Conservation (phyloP, 345 rosid genomes). For the Lagerstroemia speciosa region DNA sequence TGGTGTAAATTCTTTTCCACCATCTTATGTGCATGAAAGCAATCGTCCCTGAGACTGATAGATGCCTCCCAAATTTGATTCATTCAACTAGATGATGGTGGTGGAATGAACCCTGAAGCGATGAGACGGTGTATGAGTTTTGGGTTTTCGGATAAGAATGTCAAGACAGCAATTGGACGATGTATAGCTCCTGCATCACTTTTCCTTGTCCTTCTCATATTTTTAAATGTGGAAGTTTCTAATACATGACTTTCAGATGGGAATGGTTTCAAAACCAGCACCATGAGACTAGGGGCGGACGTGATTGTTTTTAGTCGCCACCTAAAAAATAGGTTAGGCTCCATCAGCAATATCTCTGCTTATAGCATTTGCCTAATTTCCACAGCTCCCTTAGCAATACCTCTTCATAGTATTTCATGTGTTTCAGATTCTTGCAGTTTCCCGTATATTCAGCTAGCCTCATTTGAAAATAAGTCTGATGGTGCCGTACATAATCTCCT, state of each 20-base stretch:
- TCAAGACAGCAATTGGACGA: conserved; percentile 68
- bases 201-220: conserved; percentile 9
- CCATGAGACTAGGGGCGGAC: conserved; percentile 97
- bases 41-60: conserved; percentile 2
- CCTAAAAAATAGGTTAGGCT: conserved; percentile 47
- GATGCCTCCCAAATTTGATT: conserved; percentile 6
- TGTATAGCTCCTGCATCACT: conserved; percentile 36
- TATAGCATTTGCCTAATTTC: neutral
- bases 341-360: neutral
- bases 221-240: conserved; percentile 19
- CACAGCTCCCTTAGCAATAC: neutral
- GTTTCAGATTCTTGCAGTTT: neutral
- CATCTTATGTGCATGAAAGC: neutral
- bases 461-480: neutral
- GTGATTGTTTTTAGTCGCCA: conserved; percentile 84
- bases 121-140: conserved; percentile 88
- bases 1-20: neutral
- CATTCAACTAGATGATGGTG: conserved; percentile 69
- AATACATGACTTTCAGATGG: conserved; percentile 55
- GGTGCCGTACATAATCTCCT: neutral
- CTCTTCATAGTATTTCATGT: neutral
- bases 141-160: conserved; percentile 88
- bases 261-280: conserved; percentile 95
- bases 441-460: neutral
- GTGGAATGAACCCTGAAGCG: conserved; percentile 93